phyloP scores from a whole-genome alignment of 495 filamentous ascomycete species.

The Tuber aestivum region DNA sequence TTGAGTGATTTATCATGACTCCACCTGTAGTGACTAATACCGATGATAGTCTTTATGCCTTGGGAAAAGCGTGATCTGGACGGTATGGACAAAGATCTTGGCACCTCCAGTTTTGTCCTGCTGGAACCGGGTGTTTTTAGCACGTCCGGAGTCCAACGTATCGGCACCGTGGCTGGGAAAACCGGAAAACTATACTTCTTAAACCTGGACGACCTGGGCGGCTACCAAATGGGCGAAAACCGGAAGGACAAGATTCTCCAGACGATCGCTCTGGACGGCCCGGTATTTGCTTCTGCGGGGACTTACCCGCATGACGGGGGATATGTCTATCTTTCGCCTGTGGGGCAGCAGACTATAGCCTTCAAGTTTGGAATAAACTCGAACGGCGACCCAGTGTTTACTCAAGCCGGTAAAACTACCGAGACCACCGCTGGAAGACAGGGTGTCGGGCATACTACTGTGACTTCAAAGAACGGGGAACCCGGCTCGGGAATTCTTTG shows the following conservation, averaged over 20 bases:
- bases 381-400: slow-evolving; percentile 43
- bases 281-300: slow-evolving; percentile 46
- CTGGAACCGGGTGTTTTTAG: slow-evolving; percentile 45
- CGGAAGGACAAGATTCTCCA: slow-evolving; percentile 45
- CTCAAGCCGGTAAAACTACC: slow-evolving; percentile 44
- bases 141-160: slow-evolving; percentile 42
- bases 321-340: slow-evolving; percentile 47
- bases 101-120: slow-evolving; percentile 44
- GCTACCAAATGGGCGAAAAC: slow-evolving; percentile 44
- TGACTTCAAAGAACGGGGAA: slow-evolving; percentile 45
- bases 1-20: slow-evolving; percentile 1
- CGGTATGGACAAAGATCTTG: slow-evolving; percentile 43
- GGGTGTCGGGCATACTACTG: slow-evolving; percentile 45
- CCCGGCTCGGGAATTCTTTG: slow-evolving; percentile 46
- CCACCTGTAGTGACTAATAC: slow-evolving; percentile 33
- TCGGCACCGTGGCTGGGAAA: slow-evolving; percentile 41
- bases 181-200: slow-evolving; percentile 43
- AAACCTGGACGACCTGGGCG: slow-evolving; percentile 41
- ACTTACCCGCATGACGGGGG: slow-evolving; percentile 48
- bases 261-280: slow-evolving; percentile 38
- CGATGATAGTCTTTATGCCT: slow-evolving; percentile 39
- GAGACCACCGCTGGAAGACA: slow-evolving; percentile 42
- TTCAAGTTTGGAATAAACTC: slow-evolving; percentile 44
- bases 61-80: slow-evolving; percentile 44
- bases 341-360: slow-evolving; percentile 43